Conservation (phyloP, 2,329 filamentous ascomycete species). For the Paracoccidioides brasiliensis region DNA sequence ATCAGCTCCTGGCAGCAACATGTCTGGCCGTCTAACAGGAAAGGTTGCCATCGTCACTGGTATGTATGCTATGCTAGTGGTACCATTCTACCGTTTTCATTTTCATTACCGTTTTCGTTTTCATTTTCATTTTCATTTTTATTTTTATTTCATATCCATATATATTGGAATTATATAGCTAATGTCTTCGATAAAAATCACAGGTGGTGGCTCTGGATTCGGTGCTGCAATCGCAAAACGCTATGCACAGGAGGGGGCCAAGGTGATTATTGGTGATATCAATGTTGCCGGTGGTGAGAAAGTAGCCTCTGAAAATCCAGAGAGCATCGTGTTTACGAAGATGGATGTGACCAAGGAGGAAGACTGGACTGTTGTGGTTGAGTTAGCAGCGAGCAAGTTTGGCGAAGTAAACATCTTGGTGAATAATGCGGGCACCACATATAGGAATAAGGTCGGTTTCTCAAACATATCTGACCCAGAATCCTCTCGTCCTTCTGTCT, state of each 20-base stretch:
- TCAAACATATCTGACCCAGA: background rate
- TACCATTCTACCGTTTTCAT: no score
- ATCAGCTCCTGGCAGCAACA: background rate
- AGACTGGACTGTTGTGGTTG: constrained; percentile 24
- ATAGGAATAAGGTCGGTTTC: constrained; percentile 26
- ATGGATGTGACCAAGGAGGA: constrained; percentile 23
- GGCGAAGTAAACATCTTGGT: constrained; percentile 32
- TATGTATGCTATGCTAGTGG: constrained; percentile 11
- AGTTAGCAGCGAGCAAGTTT: constrained; percentile 19
- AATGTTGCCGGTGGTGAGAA: constrained; percentile 24
- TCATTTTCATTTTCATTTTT: no score
- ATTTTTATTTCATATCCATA: background rate
- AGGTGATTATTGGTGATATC: constrained; percentile 31
- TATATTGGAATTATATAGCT: background rate
- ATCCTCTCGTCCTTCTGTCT: background rate
- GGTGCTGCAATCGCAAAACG: constrained; percentile 29
- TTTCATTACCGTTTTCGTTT: no score
- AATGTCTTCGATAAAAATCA: background rate
- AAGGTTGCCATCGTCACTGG: constrained; percentile 36
- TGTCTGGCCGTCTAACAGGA: constrained; percentile 25
- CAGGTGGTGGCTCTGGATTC: constrained; percentile 32
- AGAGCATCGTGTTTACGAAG: constrained; percentile 20
- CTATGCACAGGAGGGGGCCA: constrained; percentile 30
- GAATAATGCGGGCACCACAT: constrained; percentile 36
- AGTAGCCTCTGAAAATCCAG: constrained; percentile 19